phyloP scores from a whole-genome alignment of 345 rosid species.

The Pugionium cornutum region DNA sequence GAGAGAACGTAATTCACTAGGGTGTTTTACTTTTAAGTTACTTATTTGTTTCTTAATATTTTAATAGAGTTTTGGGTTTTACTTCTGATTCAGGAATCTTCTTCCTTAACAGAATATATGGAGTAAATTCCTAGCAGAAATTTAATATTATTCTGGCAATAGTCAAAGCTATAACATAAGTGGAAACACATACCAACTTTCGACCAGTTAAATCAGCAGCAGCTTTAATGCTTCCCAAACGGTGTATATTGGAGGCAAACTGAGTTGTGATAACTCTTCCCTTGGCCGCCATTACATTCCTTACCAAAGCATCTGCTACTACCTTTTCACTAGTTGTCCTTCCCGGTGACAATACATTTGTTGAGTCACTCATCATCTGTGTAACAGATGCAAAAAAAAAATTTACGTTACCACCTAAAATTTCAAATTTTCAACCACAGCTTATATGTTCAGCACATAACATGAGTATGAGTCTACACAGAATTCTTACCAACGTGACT shows the following conservation, averaged over 20 bases:
- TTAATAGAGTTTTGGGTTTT: no score
- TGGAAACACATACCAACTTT: slow-evolving; percentile 64
- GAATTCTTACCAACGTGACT: slow-evolving; percentile 74
- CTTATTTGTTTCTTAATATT: no score
- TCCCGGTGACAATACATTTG: slow-evolving; percentile 94
- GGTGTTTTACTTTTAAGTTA: no score
- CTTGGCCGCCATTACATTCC: slow-evolving; percentile 75
- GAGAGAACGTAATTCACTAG: no score
- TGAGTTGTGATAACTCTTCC: slow-evolving; percentile 98
- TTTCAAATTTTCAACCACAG: not conserved
- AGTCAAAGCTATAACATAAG: slow-evolving; percentile 10
- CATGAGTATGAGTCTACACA: slow-evolving; percentile 4
- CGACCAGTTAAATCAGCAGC: slow-evolving; percentile 94
- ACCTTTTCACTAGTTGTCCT: slow-evolving; percentile 84
- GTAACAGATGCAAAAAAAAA: no score
- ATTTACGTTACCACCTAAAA: not conserved
- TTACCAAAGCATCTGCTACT: slow-evolving; percentile 80
- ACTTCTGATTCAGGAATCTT: no score
- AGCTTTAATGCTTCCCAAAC: slow-evolving; percentile 96
- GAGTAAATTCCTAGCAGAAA: slow-evolving; percentile 1
- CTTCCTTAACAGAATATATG: not conserved
- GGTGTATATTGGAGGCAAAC: slow-evolving; percentile 94
- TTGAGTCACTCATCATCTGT: slow-evolving; percentile 99
- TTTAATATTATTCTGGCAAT: slow-evolving; percentile 3
- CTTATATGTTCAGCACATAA: slow-evolving; percentile 20